Evolutionary conservation across 2,329 filamentous ascomycete species (phyloP).

Genomic region (Dactylellina sp.): DNA sequence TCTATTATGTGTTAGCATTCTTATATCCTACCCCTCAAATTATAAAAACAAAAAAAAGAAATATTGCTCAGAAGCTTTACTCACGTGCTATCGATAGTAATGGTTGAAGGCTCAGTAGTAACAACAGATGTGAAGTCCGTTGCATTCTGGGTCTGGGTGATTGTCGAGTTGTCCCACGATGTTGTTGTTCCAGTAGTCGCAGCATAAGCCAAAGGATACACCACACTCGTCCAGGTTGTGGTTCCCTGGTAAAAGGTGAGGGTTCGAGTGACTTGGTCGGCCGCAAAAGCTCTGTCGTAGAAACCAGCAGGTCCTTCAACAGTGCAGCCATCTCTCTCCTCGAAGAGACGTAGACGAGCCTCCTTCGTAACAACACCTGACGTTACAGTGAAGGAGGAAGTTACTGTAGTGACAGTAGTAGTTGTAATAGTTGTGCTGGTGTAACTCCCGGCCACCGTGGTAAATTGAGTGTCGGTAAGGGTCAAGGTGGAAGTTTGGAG

Average conservation of each 20-base stretch:
- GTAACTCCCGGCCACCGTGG: neutral
- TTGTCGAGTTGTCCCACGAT: slow-evolving; percentile 8
- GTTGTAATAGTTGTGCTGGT: slow-evolving; percentile 11
- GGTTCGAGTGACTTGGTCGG: neutral
- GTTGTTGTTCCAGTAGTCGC: neutral
- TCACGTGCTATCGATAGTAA: neutral
- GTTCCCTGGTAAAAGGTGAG: slow-evolving; percentile 5
- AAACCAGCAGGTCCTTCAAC: slow-evolving; percentile 22
- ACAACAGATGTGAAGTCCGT: neutral
- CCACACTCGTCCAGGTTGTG: neutral
- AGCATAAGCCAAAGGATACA: slow-evolving; percentile 3
- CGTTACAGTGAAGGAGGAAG: neutral
- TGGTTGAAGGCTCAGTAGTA: slow-evolving; percentile 3
- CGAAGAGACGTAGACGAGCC: neutral
- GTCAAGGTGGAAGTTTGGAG: slow-evolving; percentile 13
- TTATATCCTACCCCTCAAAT: no score
- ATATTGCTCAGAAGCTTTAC: neutral
- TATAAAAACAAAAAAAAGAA: neutral
- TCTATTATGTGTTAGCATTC: slow-evolving; percentile 5
- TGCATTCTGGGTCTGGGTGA: neutral
- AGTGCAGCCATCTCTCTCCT: slow-evolving; percentile 18
- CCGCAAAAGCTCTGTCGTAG: neutral
- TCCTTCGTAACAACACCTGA: neutral
- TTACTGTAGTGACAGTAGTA: slow-evolving; percentile 17
- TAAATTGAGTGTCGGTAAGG: slow-evolving; percentile 16